phyloP scores from a whole-genome alignment of 129 eudicot genomes.

The Deinandra increscens region DNA sequence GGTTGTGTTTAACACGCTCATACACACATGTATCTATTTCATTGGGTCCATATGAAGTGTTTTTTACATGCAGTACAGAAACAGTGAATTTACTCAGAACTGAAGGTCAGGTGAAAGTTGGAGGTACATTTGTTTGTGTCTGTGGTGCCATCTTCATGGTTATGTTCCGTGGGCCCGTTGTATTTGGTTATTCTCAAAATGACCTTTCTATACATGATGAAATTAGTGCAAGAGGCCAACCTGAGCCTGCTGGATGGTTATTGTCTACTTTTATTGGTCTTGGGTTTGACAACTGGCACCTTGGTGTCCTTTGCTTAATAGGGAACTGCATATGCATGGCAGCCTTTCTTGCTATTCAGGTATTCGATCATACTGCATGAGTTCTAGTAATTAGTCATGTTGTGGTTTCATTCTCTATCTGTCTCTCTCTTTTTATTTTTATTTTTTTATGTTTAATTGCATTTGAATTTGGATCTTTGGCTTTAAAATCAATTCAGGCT shows the following conservation, averaged over 20 bases:
- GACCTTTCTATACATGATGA: conserved; percentile 44
- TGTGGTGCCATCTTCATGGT: conserved; percentile 94
- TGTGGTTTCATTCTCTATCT: not conserved
- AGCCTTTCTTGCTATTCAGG: conserved; percentile 90
- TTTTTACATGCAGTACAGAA: conserved; percentile 83
- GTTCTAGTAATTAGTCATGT: not conserved
- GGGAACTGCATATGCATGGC: conserved; percentile 99
- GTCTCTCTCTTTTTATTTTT: too few relatives aligned
- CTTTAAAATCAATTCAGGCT: conserved; percentile 56
- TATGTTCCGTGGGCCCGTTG: conserved; percentile 80
- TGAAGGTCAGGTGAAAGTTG: conserved; percentile 89
- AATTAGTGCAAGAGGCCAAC: conserved; percentile 84
- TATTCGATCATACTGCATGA: conserved; percentile 18
- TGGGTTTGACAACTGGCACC: conserved; percentile 83
- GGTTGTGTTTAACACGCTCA: too few relatives aligned
- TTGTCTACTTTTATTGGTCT: conserved; percentile 49
- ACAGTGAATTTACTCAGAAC: conserved; percentile 62
- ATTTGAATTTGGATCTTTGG: conserved; percentile 12
- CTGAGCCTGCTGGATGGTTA: conserved; percentile 90
- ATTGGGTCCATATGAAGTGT: conserved; percentile 43
- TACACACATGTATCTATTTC: not conserved
- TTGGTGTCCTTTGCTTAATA: conserved; percentile 82
- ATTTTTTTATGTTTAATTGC: not conserved
- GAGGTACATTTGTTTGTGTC: conserved; percentile 82
- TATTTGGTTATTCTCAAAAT: conserved; percentile 55